Conservation (phyloP, 169 alveolate genomes). For the Hepatocystis sp. region DNA sequence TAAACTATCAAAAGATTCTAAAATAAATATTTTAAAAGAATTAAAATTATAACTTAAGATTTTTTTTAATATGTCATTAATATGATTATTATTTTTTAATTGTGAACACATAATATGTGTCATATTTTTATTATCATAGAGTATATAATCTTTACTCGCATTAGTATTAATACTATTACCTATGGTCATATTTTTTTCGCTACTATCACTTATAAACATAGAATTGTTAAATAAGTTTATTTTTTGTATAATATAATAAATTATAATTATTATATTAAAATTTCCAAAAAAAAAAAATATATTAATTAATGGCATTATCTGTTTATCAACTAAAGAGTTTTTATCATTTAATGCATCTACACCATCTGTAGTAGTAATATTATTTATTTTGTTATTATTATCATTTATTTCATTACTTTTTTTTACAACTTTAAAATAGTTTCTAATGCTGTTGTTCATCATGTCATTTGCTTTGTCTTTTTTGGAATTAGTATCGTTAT, state of each 20-base stretch:
- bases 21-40: conserved; percentile 26
- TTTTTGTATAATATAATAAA: conserved; percentile 42
- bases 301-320: conserved; percentile 27
- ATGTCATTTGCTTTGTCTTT: background rate
- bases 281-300: conserved; percentile 49
- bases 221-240: conserved; percentile 17
- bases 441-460: conserved; percentile 35
- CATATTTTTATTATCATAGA: conserved; percentile 31
- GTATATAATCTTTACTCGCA: conserved; percentile 10
- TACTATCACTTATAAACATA: conserved; percentile 28
- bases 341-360: background rate
- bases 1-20: conserved; percentile 45
- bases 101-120: conserved; percentile 53
- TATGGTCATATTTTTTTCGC: background rate
- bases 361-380: background rate
- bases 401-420: background rate
- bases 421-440: conserved; percentile 51
- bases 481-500: background rate
- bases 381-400: background rate
- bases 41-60: conserved; percentile 6
- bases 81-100: conserved; percentile 12
- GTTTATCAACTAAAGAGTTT: conserved; percentile 1
- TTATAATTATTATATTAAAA: conserved; percentile 52
- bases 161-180: background rate
- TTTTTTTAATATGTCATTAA: conserved; percentile 15